Evolutionary conservation across 805 yeast genomes (phyloP).

Genomic region (Scheffersomyces spartinae): DNA sequence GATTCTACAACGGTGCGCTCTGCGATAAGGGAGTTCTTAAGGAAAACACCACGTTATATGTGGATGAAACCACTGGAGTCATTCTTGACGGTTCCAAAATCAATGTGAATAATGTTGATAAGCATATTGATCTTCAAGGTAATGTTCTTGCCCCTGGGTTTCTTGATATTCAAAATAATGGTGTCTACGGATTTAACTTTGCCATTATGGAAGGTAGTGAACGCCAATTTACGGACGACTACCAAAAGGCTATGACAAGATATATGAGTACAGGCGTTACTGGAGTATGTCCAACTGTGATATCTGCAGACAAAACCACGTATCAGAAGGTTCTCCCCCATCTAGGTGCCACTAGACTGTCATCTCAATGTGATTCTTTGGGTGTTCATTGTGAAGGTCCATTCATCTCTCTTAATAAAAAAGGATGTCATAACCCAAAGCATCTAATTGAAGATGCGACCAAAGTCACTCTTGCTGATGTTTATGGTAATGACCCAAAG

Average conservation of each 20-base stretch:
- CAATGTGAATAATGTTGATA: constrained; percentile 4
- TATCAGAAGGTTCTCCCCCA: constrained; percentile 36
- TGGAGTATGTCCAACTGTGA: constrained; percentile 44
- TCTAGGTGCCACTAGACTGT: constrained; percentile 21
- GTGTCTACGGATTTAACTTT: constrained; percentile 45
- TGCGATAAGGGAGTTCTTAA: constrained; percentile 29
- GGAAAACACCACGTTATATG: constrained; percentile 27
- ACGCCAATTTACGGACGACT: constrained; percentile 19
- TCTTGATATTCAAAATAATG: constrained; percentile 47
- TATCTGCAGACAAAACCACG: constrained; percentile 38
- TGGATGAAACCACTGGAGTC: constrained; percentile 29
- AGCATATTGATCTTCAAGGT: constrained; percentile 35
- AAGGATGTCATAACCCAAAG: constrained; percentile 40
- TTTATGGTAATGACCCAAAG: constrained; percentile 27
- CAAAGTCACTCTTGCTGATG: constrained; percentile 17
- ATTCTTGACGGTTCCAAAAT: constrained; percentile 20
- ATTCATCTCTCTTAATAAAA: constrained; percentile 35
- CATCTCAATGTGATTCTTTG: constrained; percentile 29
- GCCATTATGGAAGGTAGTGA: constrained; percentile 14
- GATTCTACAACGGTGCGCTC: constrained; percentile 30
- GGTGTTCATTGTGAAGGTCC: constrained; percentile 59
- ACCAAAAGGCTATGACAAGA: constrained; percentile 33
- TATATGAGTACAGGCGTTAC: constrained; percentile 43
- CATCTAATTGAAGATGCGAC: constrained; percentile 28
- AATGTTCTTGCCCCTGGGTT: constrained; percentile 41